phyloP scores from a whole-genome alignment of 1,284 basidiomycete species.

The Trichosporon sp. region DNA sequence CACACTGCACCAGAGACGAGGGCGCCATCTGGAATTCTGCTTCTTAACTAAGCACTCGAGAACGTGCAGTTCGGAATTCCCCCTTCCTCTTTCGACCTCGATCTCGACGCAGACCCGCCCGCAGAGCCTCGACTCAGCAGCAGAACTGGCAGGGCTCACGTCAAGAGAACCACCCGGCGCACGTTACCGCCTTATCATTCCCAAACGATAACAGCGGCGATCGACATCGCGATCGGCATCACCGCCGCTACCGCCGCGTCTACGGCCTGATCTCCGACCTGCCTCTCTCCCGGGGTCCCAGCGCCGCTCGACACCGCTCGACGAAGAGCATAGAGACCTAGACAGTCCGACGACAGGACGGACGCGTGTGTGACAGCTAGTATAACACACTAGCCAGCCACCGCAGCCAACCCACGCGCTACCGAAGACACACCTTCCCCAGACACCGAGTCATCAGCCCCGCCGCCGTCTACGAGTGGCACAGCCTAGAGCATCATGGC shows the following conservation, averaged over 20 bases:
- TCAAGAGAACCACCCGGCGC: too few species aligned
- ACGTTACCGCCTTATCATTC: slow-evolving; percentile 1
- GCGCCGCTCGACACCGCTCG: too few species aligned
- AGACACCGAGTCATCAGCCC: neutral
- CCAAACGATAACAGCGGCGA: neutral
- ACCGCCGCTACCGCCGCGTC: neutral
- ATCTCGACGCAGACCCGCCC: neutral
- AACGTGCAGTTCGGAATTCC: slow-evolving; percentile 4
- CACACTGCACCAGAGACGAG: too few species aligned
- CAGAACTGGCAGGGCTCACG: too few species aligned
- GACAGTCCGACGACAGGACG: too few species aligned
- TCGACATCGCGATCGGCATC: neutral
- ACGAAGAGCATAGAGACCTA: too few species aligned
- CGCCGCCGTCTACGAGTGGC: neutral
- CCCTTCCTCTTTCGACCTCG: neutral
- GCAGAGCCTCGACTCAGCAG: neutral
- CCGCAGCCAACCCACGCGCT: too few species aligned
- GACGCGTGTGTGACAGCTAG: neutral
- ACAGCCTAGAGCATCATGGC: neutral
- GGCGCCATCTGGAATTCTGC: slow-evolving; percentile 16
- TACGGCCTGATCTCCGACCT: too few species aligned
- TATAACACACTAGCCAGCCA: neutral
- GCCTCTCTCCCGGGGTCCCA: too few species aligned
- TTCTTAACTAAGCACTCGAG: neutral
- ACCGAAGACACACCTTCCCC: too few species aligned